Evolutionary conservation across 2,329 filamentous ascomycete genomes (phyloP).

Genomic region (Penicillium sp.): DNA sequence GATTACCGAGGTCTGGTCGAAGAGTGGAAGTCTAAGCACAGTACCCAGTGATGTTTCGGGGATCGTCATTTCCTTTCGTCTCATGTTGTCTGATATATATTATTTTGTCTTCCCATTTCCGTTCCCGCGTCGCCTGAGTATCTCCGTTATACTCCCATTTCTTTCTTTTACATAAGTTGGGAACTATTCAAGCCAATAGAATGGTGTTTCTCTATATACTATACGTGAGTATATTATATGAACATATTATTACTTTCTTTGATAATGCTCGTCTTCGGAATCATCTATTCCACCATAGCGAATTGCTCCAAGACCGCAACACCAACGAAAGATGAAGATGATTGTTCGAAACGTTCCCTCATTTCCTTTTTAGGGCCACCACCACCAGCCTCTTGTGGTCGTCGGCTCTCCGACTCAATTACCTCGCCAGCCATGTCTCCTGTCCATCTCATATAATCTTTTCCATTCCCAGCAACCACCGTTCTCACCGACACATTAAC

Average conservation of each 20-base stretch:
- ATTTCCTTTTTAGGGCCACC: background rate
- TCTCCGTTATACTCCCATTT: background rate
- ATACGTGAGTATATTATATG: background rate
- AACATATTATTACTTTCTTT: background rate
- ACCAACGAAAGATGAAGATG: slow-evolving; percentile 8
- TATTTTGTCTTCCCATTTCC: background rate
- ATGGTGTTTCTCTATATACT: background rate
- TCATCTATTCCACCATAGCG: slow-evolving; percentile 12
- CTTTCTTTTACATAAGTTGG: background rate
- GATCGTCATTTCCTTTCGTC: background rate
- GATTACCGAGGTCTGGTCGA: slow-evolving; percentile 46
- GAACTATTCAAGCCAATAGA: background rate
- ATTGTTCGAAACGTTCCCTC: too few species aligned
- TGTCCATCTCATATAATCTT: slow-evolving; percentile 27
- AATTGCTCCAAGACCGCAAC: slow-evolving; percentile 30
- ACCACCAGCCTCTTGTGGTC: background rate
- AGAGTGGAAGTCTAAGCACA: slow-evolving; percentile 36
- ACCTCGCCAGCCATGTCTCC: slow-evolving; percentile 20
- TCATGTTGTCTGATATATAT: background rate
- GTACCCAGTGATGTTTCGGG: background rate
- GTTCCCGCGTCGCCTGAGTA: background rate
- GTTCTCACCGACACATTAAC: slow-evolving; percentile 15
- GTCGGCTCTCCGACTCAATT: background rate
- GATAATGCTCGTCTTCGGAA: background rate
- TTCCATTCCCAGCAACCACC: slow-evolving; percentile 14